These are phyloP conservation scores for Daldinia grandis DNA, from an alignment of 495 filamentous ascomycete genomes.

Conservation along the genomic window DNA sequence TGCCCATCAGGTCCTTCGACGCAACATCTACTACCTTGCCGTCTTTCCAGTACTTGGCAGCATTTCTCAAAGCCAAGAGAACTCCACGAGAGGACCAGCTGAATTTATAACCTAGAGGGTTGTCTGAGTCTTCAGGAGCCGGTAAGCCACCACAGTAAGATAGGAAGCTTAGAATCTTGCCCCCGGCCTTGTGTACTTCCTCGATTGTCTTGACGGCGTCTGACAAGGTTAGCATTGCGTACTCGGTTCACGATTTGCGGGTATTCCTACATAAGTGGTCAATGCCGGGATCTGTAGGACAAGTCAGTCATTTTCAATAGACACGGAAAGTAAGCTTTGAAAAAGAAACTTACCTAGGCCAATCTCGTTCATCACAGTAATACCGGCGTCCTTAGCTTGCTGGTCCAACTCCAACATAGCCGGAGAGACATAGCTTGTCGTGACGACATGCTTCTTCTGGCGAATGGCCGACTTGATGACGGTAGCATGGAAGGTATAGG, in stretches of 20 bases:
- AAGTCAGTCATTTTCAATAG: neutral
- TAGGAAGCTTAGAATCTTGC: constrained; percentile 84
- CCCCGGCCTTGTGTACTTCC: constrained; percentile 81
- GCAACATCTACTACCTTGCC: constrained; percentile 72
- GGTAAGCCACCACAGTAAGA: constrained; percentile 91
- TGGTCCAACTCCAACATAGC: constrained; percentile 90
- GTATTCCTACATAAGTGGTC: constrained; percentile 15
- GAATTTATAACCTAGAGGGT: constrained; percentile 97
- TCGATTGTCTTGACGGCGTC: constrained; percentile 89
- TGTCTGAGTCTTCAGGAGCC: constrained; percentile 83
- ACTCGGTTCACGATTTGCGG: neutral
- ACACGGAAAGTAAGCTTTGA: constrained; percentile 27
- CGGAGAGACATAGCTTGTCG: constrained; percentile 92
- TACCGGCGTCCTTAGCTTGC: constrained; percentile 86
- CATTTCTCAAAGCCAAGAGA: constrained; percentile 83
- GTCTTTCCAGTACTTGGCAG: constrained; percentile 83
- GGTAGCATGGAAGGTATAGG: constrained; percentile 88
- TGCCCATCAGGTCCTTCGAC: constrained; percentile 80
- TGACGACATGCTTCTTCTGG: constrained; percentile 94
- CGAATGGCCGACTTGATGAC: constrained; percentile 96
- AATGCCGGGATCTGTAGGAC: constrained; percentile 34
- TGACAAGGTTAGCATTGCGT: constrained; percentile 32
- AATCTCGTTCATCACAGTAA: constrained; percentile 99
- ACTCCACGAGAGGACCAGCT: constrained; percentile 84
- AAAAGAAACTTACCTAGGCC: constrained; percentile 61